Evolutionary conservation across 768 basidiomycete genomes (phyloP).

Genomic region (Pleurotus giganteus): DNA sequence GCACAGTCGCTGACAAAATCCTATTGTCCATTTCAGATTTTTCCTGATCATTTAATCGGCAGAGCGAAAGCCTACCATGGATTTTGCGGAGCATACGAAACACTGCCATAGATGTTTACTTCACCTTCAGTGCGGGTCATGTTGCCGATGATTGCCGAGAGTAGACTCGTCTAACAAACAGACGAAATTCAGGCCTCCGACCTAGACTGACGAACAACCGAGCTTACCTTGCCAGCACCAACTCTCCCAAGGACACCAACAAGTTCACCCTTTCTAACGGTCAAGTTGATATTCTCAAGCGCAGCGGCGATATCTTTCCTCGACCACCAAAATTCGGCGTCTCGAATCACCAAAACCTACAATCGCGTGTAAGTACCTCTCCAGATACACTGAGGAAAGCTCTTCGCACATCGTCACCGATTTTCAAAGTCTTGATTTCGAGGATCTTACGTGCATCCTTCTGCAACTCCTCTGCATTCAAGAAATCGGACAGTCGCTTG

Average conservation of each 20-base stretch:
- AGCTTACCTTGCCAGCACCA: constrained; percentile 79
- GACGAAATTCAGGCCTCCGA: not conserved
- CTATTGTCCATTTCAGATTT: constrained; percentile 28
- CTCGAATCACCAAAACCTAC: constrained; percentile 63
- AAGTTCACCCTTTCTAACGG: constrained; percentile 79
- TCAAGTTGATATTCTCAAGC: constrained; percentile 75
- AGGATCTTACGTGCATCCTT: constrained; percentile 64
- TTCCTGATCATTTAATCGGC: not conserved
- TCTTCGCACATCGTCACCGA: constrained; percentile 57
- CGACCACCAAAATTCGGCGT: constrained; percentile 84
- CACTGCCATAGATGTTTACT: constrained; percentile 62
- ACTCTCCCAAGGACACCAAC: constrained; percentile 86
- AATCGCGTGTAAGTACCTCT: not conserved
- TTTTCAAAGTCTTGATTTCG: constrained; percentile 34
- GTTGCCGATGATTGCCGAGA: constrained; percentile 84
- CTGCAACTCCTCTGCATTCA: constrained; percentile 80
- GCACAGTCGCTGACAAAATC: constrained; percentile 83
- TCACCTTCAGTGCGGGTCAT: constrained; percentile 78
- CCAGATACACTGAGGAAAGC: not conserved
- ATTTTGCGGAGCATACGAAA: constrained; percentile 86
- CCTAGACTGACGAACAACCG: not conserved
- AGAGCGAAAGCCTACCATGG: constrained; percentile 81
- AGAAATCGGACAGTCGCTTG: constrained; percentile 71
- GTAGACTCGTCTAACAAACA: constrained; percentile 55
- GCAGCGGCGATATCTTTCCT: constrained; percentile 54